phyloP scores from a whole-genome alignment of 1,284 basidiomycete genomes.

The Quambalaria eucalypti region DNA sequence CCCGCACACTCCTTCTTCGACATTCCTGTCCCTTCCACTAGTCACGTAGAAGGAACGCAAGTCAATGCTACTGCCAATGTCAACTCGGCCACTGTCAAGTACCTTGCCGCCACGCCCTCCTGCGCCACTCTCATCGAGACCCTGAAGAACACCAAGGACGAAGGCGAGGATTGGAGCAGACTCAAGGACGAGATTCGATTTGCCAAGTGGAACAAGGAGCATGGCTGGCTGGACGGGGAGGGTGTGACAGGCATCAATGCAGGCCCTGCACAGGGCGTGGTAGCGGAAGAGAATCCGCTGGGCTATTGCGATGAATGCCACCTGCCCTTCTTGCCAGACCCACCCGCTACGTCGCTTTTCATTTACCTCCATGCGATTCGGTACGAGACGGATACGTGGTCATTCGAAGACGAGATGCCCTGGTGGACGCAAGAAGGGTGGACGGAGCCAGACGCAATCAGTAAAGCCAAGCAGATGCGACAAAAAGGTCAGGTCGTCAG shows the following conservation, averaged over 20 bases:
- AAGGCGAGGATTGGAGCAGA: constrained; percentile 41
- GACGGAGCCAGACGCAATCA: constrained; percentile 5
- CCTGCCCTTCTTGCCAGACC: constrained; percentile 37
- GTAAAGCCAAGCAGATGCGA: constrained; percentile 4
- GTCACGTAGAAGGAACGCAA: background rate
- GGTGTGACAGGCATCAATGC: constrained; percentile 39
- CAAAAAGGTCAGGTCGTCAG: constrained; percentile 3
- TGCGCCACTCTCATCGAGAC: constrained; percentile 23
- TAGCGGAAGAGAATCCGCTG: constrained; percentile 11
- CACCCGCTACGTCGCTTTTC: constrained; percentile 36
- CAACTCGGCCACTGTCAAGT: background rate
- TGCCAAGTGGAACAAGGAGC: constrained; percentile 27
- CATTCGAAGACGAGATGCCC: constrained; percentile 40
- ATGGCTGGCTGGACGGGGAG: constrained; percentile 28
- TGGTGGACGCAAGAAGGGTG: constrained; percentile 43
- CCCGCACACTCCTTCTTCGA: constrained; percentile 16
- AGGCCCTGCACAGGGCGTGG: constrained; percentile 6
- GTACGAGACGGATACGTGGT: constrained; percentile 45
- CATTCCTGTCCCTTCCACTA: background rate
- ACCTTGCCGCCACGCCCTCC: background rate
- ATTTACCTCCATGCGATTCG: constrained; percentile 47
- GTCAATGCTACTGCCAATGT: background rate
- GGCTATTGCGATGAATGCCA: constrained; percentile 39
- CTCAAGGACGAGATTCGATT: constrained; percentile 45
- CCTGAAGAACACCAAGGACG: constrained; percentile 40